Evolutionary conservation across 495 filamentous ascomycete genomes (phyloP), one percentile per base, ranked within the genome.

Genomic region (Penicillium angulare): DNA sequence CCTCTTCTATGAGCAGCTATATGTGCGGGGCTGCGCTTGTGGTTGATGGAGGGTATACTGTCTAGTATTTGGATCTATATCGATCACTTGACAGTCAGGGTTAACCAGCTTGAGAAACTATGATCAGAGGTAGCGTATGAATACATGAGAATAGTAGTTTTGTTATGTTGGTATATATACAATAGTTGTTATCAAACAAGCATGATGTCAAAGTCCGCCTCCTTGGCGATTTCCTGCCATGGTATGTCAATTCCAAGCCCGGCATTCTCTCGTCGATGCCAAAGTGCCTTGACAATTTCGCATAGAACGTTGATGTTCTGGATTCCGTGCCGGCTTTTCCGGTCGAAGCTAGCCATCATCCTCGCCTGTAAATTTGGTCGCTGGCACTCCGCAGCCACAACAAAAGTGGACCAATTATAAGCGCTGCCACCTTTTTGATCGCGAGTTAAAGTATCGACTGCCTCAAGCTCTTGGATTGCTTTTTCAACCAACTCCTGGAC

Each of bases 1-100:
- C 76, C 13, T 75, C 65, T 15, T 55, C 63, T 7, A 68, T 69
- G 63, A 69, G 66, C 32, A 77, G 73, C 51, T 78, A 67, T 38
- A 70, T 77, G 64, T 54, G 49, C 26, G 67, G 67, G 20, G 56
- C 57, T 2, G 50, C 57, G 4, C 29, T 64, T 17, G 54, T 64
- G 13, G 57, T 53, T 6, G 60, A 51, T 49, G 61, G 57, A 33
- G 61, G 57, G 6, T 56, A 55, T 29, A 64, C 57, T 12, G 57
- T 56, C 36, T 64, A 47, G 41, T n/a, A n/a, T n/a, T n/a, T n/a
- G n/a, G n/a, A n/a, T n/a, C n/a, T n/a, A n/a, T n/a, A n/a, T n/a
- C n/a, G n/a, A n/a, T n/a, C n/a, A n/a, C n/a, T n/a, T n/a, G n/a
- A n/a, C n/a, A n/a, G n/a, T n/a, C n/a, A n/a, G n/a, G n/a, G n/a